phyloP scores from a whole-genome alignment of 139 green algal genomes.

The Tetraselmis chui region DNA sequence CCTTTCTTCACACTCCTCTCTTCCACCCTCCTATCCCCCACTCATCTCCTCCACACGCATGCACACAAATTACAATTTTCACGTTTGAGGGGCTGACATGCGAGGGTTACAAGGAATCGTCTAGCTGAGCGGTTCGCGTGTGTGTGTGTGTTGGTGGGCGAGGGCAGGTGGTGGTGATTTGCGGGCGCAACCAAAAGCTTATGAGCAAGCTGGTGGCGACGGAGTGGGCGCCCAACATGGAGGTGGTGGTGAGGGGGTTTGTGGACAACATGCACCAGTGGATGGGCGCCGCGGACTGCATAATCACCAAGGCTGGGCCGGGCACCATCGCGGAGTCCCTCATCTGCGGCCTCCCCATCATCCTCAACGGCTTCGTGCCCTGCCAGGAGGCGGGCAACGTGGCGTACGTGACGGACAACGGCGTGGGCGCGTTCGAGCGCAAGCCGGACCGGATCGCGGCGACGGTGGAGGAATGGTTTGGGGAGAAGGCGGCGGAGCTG shows the following conservation, averaged over 20 bases:
- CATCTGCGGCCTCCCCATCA: slow-evolving; percentile 87
- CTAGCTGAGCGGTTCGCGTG: too few species aligned
- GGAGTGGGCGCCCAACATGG: slow-evolving; percentile 15
- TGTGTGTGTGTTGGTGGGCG: too few species aligned
- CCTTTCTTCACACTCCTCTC: too few species aligned
- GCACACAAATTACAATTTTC: too few species aligned
- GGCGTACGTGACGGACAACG: slow-evolving; percentile 25
- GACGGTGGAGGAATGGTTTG: slow-evolving; percentile 40
- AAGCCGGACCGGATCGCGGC: slow-evolving; percentile 61
- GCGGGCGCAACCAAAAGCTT: slow-evolving; percentile 84
- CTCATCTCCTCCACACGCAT: too few species aligned
- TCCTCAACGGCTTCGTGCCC: slow-evolving; percentile 93
- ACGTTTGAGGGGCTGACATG: too few species aligned
- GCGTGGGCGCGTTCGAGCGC: slow-evolving; percentile 66
- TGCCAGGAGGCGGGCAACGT: slow-evolving; percentile 51
- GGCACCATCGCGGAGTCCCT: slow-evolving; percentile 96
- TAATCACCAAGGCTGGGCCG: slow-evolving; percentile 82
- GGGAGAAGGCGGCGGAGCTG: neutral
- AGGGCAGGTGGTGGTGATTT: slow-evolving; percentile 83
- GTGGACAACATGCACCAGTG: slow-evolving; percentile 91
- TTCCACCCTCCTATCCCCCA: too few species aligned
- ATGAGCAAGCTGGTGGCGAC: slow-evolving; percentile 43
- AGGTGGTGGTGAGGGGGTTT: slow-evolving; percentile 67
- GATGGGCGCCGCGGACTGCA: slow-evolving; percentile 80
- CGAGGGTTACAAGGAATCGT: too few species aligned